A percentile compares a stretch with the other conserved stretches of the same genome.
Evolutionary conservation across 305 asterid genomes (phyloP).

Genomic region (Andrographis paniculata): DNA sequence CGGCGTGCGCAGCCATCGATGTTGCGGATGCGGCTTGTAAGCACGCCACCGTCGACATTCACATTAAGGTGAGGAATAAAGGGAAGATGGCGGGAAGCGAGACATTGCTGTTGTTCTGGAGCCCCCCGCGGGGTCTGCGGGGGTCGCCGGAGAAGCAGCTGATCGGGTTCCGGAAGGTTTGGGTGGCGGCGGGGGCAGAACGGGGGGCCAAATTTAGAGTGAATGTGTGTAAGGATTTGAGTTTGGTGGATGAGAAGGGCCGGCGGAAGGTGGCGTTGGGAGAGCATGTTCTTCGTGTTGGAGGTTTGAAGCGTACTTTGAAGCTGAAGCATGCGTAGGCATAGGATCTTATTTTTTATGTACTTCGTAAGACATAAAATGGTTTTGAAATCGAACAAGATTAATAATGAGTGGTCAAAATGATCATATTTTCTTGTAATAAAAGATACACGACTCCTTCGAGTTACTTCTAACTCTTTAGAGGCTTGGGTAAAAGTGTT

Average conservation of each 20-base stretch:
- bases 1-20: slow-evolving; percentile 32
- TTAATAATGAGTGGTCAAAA: too few species aligned
- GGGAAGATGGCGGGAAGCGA: slow-evolving; percentile 42
- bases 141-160: slow-evolving; percentile 50
- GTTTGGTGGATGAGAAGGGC: slow-evolving; percentile 52
- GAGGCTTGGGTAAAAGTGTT: too few species aligned
- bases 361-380: too few species aligned
- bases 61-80: slow-evolving; percentile 35
- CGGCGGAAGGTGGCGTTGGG: slow-evolving; percentile 45
- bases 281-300: slow-evolving; percentile 47
- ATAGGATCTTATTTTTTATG: too few species aligned
- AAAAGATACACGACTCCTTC: too few species aligned
- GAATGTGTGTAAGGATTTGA: slow-evolving; percentile 56
- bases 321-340: too few species aligned
- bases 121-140: slow-evolving; percentile 42
- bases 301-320: slow-evolving; percentile 41
- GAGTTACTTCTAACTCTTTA: too few species aligned
- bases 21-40: slow-evolving; percentile 24
- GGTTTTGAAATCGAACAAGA: too few species aligned
- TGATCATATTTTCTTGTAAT: too few species aligned
- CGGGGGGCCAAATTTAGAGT: slow-evolving; percentile 33
- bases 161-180: slow-evolving; percentile 40
- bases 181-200: slow-evolving; percentile 31
- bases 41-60: slow-evolving; percentile 21
- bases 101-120: slow-evolving; percentile 39